Evolutionary conservation across 352 stramenopile species (phyloP).

Genomic region (Pythium biforme): DNA sequence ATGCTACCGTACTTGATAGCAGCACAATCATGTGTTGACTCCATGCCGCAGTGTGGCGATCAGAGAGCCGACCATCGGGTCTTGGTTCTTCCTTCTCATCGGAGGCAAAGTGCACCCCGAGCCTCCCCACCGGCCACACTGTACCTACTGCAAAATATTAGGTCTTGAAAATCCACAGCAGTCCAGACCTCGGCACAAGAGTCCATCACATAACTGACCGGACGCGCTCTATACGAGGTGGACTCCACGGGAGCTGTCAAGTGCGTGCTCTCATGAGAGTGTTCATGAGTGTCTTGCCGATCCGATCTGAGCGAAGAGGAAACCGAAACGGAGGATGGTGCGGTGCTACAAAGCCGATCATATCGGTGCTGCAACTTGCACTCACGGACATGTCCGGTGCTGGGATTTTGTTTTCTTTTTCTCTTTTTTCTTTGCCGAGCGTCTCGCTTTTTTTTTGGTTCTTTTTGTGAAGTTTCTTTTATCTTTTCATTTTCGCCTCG

Average conservation of each 20-base stretch:
- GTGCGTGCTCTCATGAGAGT: no score
- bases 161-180: no score
- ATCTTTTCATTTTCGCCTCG: not conserved
- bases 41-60: not conserved
- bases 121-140: no score
- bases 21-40: not conserved
- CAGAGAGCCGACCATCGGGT: not conserved
- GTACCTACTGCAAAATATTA: no score
- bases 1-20: no score
- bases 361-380: not conserved
- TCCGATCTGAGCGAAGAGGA: no score
- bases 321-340: no score
- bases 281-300: no score
- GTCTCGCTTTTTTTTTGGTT: not conserved
- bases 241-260: no score
- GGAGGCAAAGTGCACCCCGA: not conserved
- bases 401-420: not conserved
- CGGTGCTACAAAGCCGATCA: not conserved
- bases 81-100: not conserved
- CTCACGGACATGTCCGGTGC: not conserved
- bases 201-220: no score
- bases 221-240: no score
- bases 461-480: not conserved
- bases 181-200: no score
- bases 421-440: not conserved